phyloP scores from a whole-genome alignment of 2,329 filamentous ascomycete genomes.

The Orbilia blumenaviensis region DNA sequence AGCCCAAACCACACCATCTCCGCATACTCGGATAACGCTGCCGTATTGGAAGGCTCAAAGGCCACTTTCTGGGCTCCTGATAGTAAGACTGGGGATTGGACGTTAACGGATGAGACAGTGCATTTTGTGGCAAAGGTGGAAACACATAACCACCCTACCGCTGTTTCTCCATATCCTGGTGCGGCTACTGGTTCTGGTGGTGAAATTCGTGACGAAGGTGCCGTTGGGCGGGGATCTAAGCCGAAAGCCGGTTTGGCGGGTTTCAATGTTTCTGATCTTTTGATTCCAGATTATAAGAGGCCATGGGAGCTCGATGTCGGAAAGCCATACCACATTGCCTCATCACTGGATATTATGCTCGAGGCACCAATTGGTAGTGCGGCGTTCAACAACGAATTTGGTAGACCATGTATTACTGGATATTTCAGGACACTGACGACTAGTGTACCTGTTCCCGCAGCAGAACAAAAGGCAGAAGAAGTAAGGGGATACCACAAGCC shows the following conservation, averaged over 20 bases:
- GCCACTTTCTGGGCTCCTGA: conserved; percentile 88
- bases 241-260: conserved; percentile 92
- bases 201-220: conserved; percentile 93
- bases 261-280: conserved; percentile 93
- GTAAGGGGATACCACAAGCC: conserved; percentile 96
- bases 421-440: conserved; percentile 91
- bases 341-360: conserved; percentile 95
- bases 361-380: conserved; percentile 95
- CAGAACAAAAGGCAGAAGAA: conserved; percentile 70
- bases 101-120: conserved; percentile 81
- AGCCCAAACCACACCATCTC: conserved; percentile 84
- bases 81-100: conserved; percentile 86
- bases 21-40: conserved; percentile 96
- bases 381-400: conserved; percentile 97
- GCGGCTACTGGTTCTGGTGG: conserved; percentile 95
- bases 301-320: conserved; percentile 94
- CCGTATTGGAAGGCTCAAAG: conserved; percentile 79
- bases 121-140: conserved; percentile 94
- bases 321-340: conserved; percentile 89
- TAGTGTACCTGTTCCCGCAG: conserved; percentile 69
- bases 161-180: conserved; percentile 90
- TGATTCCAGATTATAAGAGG: conserved; percentile 81
- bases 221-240: conserved; percentile 88
- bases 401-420: conserved; percentile 84
- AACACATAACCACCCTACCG: conserved; percentile 97